Evolutionary conservation across 208 protist species (phyloP).

Genomic region (Wallacemonas rigidus): DNA sequence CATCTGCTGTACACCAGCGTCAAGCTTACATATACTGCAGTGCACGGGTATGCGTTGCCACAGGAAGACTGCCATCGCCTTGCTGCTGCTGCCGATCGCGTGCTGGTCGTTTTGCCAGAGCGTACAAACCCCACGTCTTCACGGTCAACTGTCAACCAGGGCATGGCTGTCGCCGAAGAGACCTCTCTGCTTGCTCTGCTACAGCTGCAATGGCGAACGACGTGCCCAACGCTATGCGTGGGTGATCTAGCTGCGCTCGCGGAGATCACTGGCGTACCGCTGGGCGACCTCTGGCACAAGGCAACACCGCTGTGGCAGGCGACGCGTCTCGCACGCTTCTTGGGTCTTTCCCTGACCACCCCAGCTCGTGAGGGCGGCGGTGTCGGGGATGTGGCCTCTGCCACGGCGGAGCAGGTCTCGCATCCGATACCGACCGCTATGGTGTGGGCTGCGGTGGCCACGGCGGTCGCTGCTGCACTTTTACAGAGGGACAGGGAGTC

Average conservation of each 20-base stretch:
- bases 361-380: too few relatives aligned
- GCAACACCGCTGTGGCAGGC: slow-evolving; percentile 1
- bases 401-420: too few relatives aligned
- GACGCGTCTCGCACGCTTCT: background rate
- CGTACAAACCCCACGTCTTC: background rate
- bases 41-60: background rate
- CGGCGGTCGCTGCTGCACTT: background rate
- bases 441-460: background rate
- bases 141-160: too few relatives aligned
- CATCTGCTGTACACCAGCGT: background rate
- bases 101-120: background rate
- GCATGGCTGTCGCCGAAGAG: too few relatives aligned
- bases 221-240: background rate
- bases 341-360: background rate
- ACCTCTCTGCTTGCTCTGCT: background rate
- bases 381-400: too few relatives aligned
- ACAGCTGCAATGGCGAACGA: background rate
- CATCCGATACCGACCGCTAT: background rate
- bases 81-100: background rate
- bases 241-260: background rate
- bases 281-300: background rate
- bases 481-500: background rate
- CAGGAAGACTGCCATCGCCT: background rate
- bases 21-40: background rate
- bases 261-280: slow-evolving; percentile 3